These are phyloP conservation scores for Umbelopsis sp. DNA, from an alignment of 371 early-diverging fungal genomes.

Conservation along the genomic window DNA sequence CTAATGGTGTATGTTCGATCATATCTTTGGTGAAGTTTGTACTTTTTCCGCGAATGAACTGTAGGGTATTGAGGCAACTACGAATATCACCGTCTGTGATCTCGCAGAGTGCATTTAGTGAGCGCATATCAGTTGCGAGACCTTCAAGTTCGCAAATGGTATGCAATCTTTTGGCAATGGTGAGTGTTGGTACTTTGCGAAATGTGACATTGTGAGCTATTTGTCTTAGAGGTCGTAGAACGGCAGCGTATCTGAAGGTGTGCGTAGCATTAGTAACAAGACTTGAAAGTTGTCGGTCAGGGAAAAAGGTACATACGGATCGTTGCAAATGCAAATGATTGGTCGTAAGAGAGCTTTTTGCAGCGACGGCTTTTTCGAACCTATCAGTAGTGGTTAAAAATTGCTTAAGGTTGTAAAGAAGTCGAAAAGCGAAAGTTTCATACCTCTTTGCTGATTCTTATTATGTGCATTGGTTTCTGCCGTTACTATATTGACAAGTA, in stretches of 20 bases:
- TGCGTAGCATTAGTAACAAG: not conserved
- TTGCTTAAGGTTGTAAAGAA: not conserved
- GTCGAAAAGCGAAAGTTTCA: not conserved
- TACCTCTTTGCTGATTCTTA: slow-evolving; percentile 28
- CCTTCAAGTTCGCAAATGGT: slow-evolving; percentile 84
- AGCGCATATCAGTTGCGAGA: slow-evolving; percentile 73
- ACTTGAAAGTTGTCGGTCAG: not conserved
- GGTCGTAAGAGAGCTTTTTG: slow-evolving; percentile 76
- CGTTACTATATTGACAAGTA: slow-evolving; percentile 55
- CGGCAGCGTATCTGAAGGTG: slow-evolving; percentile 78
- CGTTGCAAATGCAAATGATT: slow-evolving; percentile 98
- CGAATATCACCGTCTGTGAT: slow-evolving; percentile 87
- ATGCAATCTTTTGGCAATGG: slow-evolving; percentile 76
- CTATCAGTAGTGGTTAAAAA: not conserved
- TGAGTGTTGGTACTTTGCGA: slow-evolving; percentile 65
- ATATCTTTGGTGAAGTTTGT: slow-evolving; percentile 58
- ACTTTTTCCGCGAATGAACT: slow-evolving; percentile 58
- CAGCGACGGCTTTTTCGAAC: slow-evolving; percentile 24
- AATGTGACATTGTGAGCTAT: slow-evolving; percentile 77
- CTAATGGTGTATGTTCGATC: slow-evolving; percentile 59
- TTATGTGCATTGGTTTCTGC: slow-evolving; percentile 36
- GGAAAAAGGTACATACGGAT: slow-evolving; percentile 59
- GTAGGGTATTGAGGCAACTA: slow-evolving; percentile 85
- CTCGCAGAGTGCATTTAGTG: slow-evolving; percentile 76
- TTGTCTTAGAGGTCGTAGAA: slow-evolving; percentile 80